Percentiles rank a stretch among this genome's conserved stretches.
Evolutionary conservation across 768 basidiomycete genomes (phyloP).

Genomic region (Amanita pallidorosea): DNA sequence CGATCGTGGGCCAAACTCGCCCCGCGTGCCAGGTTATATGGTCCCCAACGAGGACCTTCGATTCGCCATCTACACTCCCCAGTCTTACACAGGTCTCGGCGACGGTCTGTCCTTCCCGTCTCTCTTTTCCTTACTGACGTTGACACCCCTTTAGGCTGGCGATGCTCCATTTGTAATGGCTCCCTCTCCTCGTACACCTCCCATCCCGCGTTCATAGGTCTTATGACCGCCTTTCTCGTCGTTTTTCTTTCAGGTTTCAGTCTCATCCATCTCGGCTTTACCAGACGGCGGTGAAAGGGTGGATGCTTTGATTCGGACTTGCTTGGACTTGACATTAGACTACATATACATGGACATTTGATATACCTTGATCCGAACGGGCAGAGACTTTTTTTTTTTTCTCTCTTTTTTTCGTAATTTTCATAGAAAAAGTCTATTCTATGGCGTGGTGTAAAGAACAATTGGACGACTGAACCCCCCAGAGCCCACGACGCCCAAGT

Average conservation of each 20-base stretch:
- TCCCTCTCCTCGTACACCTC: constrained; percentile 23
- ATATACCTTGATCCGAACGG: not conserved
- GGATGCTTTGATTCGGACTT: not conserved
- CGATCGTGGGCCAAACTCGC: constrained; percentile 60
- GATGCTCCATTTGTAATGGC: constrained; percentile 37
- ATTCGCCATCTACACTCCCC: constrained; percentile 82
- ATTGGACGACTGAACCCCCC: constrained; percentile 16
- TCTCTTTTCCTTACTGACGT: not conserved
- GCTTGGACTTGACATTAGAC: not conserved
- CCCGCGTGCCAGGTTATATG: constrained; percentile 52
- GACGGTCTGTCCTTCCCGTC: constrained; percentile 27
- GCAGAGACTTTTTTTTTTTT: no score
- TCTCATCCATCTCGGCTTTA: constrained; percentile 22
- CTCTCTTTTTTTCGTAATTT: no score
- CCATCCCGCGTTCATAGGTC: constrained; percentile 45
- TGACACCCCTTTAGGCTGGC: constrained; percentile 33
- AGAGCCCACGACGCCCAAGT: constrained; percentile 47
- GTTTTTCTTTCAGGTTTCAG: constrained; percentile 59
- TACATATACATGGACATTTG: not conserved
- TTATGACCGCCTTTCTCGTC: constrained; percentile 47
- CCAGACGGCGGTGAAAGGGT: not conserved
- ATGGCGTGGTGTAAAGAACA: no score
- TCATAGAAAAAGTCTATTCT: no score
- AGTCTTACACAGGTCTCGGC: constrained; percentile 53
- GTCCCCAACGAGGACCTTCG: constrained; percentile 55